Base-by-base conservation (phyloP, 331 rosid genomes). In the Ulmus americana region DNA sequence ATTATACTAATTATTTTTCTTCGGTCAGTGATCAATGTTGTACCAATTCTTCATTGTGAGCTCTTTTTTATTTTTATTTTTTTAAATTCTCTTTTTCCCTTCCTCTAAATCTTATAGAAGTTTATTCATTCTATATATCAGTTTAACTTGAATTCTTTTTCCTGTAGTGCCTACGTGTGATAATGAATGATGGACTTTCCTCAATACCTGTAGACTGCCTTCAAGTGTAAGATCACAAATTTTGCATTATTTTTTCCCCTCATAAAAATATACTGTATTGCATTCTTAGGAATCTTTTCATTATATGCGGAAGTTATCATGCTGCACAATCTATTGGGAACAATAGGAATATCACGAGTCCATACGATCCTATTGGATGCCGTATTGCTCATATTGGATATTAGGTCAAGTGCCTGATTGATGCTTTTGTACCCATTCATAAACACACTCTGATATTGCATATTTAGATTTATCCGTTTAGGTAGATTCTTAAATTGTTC, bases 101-200 rank as follows among this genome's bases (percentile, higher is more conserved):
- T 16, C 42, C 35, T 12, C 61, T 9, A 14, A 14, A 48, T 11
- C 4, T 48, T 48, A 11, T 11, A 16, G 53, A 42, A 64, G 43
- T 68, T 45, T 64, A 45, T 63, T 49, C 40, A n/a, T 61, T 71
- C 56, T n/a, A 45, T 54, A 16, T 48, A 42, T 65, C 58, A 42
- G 16, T 77, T 63, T 39, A 13, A 67, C 45, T 39, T 65, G 8
- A 4, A 6, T 71, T 39, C 55, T n/a, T 54, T 73, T 67, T 52
- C 70, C 76, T 76, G 40, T 65, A 92, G 98, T 86, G 83, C 77
- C 76, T 92, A 63, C 86, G 92, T 16, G 91, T 86, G 74, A 85
- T 92, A 67, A 86, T 86, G 96, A 92, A 89, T 51, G 96, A 92
- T 79, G 98, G 96, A 77, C 90, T 92, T 50, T 83, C 98, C 55